Evolutionary conservation across 139 green algal genomes (phyloP), one percentile per base, ranked within the genome.

Genomic region (Micractinium sp.): DNA sequence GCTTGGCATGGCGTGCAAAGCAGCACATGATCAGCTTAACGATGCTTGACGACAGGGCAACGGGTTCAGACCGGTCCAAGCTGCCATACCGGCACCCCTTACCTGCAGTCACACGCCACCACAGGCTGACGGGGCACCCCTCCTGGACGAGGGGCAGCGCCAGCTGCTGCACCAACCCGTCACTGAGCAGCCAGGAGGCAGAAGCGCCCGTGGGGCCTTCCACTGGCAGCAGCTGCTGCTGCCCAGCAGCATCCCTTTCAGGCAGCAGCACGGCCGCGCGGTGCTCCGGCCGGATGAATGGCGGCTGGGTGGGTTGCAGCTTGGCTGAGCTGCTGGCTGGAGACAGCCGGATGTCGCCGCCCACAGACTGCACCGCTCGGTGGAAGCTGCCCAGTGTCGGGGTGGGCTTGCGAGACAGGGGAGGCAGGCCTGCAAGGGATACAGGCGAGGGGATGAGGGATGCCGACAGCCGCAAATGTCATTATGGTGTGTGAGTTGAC

Each of bases 91-190:
- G 3, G 27, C 71, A 35, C 3, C 71, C 71, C 25, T 16, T 35
- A 93, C 91, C 91, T 89, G 89, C 78, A 39, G 73, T 67, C 16
- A 93, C 89, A 1, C 84, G 77, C 41, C 91, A 77, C 91, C 91
- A 93, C 23, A 91, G 36, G 33, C 81, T 29, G 47, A 80, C 25
- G 2, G 53, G 78, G 39, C 56, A 63, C n/a, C 39, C 74, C 23
- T 67, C 79, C 20, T 82, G 63, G 63, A 91, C 89, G 18, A 38
- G 22, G 4, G 91, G 91, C 87, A 93, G 87, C 71, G 84, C 66
- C 47, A 86, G 63, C 53, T 74, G 56, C 56, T 89, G 82, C 38
- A 73, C 75, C 39, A 78, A n/a, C 9, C 36, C 78, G 4, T 85
- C 75, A 29, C 27, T 73, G n/a, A 86, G 38, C 20, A 85, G 77